Conservation (phyloP, 441 rosid genomes). For the Isatis lusitanica region DNA sequence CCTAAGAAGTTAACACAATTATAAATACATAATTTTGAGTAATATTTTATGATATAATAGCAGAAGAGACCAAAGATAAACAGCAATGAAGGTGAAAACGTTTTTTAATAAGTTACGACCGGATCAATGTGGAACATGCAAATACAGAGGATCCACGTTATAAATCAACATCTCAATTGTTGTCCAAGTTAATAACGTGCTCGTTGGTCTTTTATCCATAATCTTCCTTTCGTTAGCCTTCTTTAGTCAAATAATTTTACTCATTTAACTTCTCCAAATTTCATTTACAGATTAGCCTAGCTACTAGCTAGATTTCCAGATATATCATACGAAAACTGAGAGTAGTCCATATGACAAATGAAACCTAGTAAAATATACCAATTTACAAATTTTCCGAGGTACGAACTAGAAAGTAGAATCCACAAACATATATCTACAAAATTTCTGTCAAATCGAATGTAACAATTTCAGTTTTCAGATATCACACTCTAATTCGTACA, state of each 20-base stretch:
- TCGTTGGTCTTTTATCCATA: neutral
- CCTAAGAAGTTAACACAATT: neutral
- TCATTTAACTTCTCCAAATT: neutral
- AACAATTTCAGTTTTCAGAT: neutral
- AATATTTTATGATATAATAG: neutral
- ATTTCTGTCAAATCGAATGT: neutral
- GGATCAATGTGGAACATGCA: constrained; percentile 34
- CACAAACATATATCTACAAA: neutral
- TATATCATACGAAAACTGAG: neutral
- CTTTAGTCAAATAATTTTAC: constrained; percentile 3
- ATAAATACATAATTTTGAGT: neutral
- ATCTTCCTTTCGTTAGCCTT: neutral
- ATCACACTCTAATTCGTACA: constrained; percentile 2
- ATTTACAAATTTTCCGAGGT: neutral
- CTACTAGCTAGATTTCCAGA: neutral
- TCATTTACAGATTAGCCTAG: neutral
- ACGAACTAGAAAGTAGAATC: too few relatives aligned
- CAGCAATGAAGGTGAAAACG: constrained; percentile 29
- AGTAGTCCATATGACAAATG: neutral
- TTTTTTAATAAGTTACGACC: neutral
- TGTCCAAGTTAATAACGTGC: constrained; percentile 24
- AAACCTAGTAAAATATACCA: neutral
- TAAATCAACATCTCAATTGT: constrained; percentile 7
- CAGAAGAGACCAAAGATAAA: constrained; percentile 28
- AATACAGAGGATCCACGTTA: constrained; percentile 37